These are phyloP conservation scores for Metschnikowia sp. DNA, from an alignment of 805 yeast species.

Conservation along the genomic window DNA sequence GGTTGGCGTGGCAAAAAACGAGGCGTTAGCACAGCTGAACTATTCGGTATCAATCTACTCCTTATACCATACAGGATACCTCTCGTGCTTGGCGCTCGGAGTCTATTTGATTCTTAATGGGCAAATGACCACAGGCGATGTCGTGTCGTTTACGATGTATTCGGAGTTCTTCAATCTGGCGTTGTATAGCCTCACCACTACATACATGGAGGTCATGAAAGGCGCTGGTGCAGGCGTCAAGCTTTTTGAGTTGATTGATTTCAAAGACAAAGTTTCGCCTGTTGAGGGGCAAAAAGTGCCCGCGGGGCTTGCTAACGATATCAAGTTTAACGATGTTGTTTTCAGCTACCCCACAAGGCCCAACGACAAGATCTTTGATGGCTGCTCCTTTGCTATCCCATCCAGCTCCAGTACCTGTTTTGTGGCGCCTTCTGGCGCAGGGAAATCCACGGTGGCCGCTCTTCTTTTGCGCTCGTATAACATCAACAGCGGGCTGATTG, in stretches of 20 bases:
- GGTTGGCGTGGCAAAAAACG: constrained; percentile 39
- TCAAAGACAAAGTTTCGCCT: constrained; percentile 33
- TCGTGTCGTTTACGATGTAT: constrained; percentile 45
- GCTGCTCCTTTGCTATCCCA: constrained; percentile 34
- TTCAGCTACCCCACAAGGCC: constrained; percentile 43
- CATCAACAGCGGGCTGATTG: constrained; percentile 45
- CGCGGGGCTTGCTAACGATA: constrained; percentile 23
- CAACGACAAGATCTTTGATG: constrained; percentile 33
- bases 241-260: constrained; percentile 41
- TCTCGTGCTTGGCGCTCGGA: constrained; percentile 42
- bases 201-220: constrained; percentile 45
- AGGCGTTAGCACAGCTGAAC: constrained; percentile 44
- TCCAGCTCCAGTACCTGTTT: constrained; percentile 39
- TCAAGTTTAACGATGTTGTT: constrained; percentile 37
- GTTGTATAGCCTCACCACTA: constrained; percentile 42
- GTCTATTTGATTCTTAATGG: constrained; percentile 41
- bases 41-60: constrained; percentile 42
- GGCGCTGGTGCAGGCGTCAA: constrained; percentile 47
- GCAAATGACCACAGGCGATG: constrained; percentile 46
- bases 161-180: constrained; percentile 44
- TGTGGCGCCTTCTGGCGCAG: constrained; percentile 61
- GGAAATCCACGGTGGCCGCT: constrained; percentile 57
- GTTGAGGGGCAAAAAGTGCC: constrained; percentile 31
- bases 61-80: constrained; percentile 41
- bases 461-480: constrained; percentile 52